Conservation (phyloP, 2,329 filamentous ascomycete species). For the Verticillium dahliae region DNA sequence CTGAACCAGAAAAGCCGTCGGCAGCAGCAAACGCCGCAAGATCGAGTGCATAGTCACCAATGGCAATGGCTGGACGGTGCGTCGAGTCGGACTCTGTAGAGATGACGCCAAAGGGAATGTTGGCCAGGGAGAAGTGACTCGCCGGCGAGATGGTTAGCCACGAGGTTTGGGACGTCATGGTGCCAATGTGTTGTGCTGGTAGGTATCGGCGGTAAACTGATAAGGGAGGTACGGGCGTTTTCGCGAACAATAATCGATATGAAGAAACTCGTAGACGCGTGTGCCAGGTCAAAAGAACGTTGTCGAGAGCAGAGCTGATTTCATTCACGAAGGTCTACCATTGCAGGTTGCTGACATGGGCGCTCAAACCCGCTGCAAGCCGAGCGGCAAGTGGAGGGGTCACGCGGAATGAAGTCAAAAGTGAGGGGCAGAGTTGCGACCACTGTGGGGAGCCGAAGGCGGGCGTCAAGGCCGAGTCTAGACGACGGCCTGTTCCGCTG, state of each 20-base stretch:
- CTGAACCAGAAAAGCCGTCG: constrained; percentile 28
- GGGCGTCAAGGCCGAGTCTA: not conserved
- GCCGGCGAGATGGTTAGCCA: constrained; percentile 25
- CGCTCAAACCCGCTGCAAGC: constrained; percentile 13
- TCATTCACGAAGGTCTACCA: not conserved
- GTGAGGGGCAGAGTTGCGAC: not conserved
- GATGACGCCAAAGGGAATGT: constrained; percentile 81
- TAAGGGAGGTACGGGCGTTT: not conserved
- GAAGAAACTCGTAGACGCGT: not conserved
- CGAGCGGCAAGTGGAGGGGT: constrained; percentile 9
- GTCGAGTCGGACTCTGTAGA: constrained; percentile 49
- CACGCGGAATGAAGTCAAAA: not conserved
- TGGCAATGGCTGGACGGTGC: constrained; percentile 62
- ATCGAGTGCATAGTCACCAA: constrained; percentile 67
- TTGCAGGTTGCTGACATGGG: constrained; percentile 1
- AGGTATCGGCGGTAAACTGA: not conserved
- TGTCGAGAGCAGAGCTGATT: not conserved
- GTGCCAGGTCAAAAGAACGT: not conserved
- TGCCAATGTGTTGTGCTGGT: not conserved
- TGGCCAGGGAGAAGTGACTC: constrained; percentile 62
- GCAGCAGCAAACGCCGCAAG: constrained; percentile 51
- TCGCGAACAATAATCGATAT: not conserved
- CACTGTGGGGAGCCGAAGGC: not conserved
- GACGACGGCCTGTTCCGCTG: not conserved
- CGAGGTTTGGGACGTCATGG: constrained; percentile 10